These are phyloP conservation scores for Aspergillus floridensis DNA, from an alignment of 2,329 filamentous ascomycete genomes.

Conservation along the genomic window DNA sequence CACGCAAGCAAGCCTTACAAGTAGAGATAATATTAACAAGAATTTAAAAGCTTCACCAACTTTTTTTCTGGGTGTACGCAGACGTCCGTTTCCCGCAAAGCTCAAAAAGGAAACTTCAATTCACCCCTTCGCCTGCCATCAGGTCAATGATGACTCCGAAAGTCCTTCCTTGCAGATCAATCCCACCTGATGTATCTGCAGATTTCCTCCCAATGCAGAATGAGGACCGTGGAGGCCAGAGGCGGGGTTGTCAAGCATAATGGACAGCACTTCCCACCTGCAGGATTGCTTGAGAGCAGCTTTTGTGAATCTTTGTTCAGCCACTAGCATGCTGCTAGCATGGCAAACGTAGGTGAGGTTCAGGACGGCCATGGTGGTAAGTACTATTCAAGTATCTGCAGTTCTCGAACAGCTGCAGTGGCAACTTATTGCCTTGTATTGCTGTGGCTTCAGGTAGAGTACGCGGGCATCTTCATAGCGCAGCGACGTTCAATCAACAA, in stretches of 20 bases:
- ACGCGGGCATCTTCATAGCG: background rate
- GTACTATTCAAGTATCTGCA: background rate
- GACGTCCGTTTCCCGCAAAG: no score
- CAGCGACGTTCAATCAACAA: background rate
- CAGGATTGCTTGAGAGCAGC: background rate
- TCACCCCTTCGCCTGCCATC: no score
- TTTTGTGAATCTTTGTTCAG: background rate
- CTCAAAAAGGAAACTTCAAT: no score
- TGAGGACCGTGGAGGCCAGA: constrained; percentile 16
- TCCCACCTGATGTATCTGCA: background rate
- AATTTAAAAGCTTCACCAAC: background rate
- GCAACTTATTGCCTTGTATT: background rate
- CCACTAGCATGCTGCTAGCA: background rate
- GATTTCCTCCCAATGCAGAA: background rate
- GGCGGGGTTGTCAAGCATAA: constrained; percentile 11
- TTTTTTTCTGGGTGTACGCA: background rate
- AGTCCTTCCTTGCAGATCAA: background rate
- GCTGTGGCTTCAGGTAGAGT: background rate
- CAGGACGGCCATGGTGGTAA: background rate
- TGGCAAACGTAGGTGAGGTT: background rate
- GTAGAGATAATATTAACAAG: background rate
- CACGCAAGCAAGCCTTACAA: background rate
- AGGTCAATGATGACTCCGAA: background rate
- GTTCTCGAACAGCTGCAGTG: background rate
- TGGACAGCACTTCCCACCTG: background rate